phyloP scores from a whole-genome alignment of 345 rosid genomes.

The Sonneratia alba region DNA sequence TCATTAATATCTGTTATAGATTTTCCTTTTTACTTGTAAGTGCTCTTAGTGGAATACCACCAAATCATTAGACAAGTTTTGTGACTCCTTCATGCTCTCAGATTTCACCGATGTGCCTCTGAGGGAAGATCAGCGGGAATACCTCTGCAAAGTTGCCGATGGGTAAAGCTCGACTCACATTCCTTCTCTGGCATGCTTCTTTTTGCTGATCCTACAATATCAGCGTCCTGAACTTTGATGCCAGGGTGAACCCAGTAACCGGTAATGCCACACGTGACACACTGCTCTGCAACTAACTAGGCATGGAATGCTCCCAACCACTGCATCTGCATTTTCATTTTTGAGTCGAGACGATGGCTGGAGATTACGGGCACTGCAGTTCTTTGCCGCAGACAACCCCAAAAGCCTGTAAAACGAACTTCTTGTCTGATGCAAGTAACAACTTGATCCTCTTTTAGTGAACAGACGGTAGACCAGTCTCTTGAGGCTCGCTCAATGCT shows the following conservation, averaged over 20 bases:
- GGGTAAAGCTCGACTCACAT: conserved; percentile 39
- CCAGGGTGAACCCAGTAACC: conserved; percentile 63
- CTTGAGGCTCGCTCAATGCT: too few relatives aligned
- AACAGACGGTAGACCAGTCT: too few relatives aligned
- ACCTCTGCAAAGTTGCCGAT: conserved; percentile 80
- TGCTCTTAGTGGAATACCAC: neutral
- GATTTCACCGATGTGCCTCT: conserved; percentile 93
- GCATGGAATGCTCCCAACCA: neutral
- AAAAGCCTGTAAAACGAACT: too few relatives aligned
- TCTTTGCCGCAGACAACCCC: too few relatives aligned
- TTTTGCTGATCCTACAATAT: neutral
- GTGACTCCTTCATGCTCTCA: conserved; percentile 17
- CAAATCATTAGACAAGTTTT: neutral
- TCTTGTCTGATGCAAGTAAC: too few relatives aligned
- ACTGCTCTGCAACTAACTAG: conserved; percentile 67
- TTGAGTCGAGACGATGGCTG: too few relatives aligned
- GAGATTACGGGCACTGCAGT: too few relatives aligned
- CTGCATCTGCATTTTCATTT: neutral
- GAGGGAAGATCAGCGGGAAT: conserved; percentile 80
- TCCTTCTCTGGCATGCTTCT: neutral
- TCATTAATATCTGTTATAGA: neutral
- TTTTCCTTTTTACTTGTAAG: neutral
- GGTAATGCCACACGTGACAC: conserved; percentile 83
- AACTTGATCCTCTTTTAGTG: too few relatives aligned
- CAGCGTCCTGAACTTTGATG: neutral